Evolutionary conservation across 2,329 filamentous ascomycete genomes (phyloP).

Genomic region (Nemania bipapillata): DNA sequence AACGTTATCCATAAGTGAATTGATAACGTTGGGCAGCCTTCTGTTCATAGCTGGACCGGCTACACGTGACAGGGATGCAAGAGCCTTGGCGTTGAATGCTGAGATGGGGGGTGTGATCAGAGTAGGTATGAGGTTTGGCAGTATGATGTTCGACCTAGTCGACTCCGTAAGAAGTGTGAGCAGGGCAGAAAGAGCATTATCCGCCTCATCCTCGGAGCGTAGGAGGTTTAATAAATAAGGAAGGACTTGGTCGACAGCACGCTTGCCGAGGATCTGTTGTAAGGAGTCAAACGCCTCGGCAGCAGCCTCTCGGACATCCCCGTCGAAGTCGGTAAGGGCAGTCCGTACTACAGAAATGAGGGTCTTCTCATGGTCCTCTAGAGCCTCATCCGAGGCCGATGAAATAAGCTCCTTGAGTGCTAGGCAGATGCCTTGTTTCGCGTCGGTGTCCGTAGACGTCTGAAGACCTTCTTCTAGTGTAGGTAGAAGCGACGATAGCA

Average conservation of each 20-base stretch:
- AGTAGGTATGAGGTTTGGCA: slow-evolving; percentile 95
- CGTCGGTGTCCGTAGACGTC: slow-evolving; percentile 87
- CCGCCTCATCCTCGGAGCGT: slow-evolving; percentile 83
- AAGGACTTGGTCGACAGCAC: slow-evolving; percentile 92
- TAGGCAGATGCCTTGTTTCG: slow-evolving; percentile 96
- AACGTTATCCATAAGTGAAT: slow-evolving; percentile 92
- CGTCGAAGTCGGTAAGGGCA: slow-evolving; percentile 88
- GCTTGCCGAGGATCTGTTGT: slow-evolving; percentile 93
- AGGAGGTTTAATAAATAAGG: slow-evolving; percentile 92
- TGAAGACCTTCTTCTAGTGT: slow-evolving; percentile 92
- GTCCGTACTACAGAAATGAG: slow-evolving; percentile 94
- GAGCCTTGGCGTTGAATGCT: slow-evolving; percentile 90
- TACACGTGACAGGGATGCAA: slow-evolving; percentile 92
- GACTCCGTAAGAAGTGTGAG: slow-evolving; percentile 94
- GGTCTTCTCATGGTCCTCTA: slow-evolving; percentile 94
- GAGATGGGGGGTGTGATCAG: slow-evolving; percentile 90
- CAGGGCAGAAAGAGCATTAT: slow-evolving; percentile 91
- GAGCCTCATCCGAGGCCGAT: slow-evolving; percentile 84
- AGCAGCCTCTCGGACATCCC: slow-evolving; percentile 91
- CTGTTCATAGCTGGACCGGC: slow-evolving; percentile 91
- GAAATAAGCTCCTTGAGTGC: slow-evolving; percentile 92
- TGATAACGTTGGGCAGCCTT: slow-evolving; percentile 87
- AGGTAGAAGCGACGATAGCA: slow-evolving; percentile 85
- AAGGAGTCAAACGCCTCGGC: slow-evolving; percentile 97
- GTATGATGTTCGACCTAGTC: slow-evolving; percentile 92